Base-by-base conservation (phyloP, 1,284 basidiomycete species). In the Cerioporus squamosus region DNA sequence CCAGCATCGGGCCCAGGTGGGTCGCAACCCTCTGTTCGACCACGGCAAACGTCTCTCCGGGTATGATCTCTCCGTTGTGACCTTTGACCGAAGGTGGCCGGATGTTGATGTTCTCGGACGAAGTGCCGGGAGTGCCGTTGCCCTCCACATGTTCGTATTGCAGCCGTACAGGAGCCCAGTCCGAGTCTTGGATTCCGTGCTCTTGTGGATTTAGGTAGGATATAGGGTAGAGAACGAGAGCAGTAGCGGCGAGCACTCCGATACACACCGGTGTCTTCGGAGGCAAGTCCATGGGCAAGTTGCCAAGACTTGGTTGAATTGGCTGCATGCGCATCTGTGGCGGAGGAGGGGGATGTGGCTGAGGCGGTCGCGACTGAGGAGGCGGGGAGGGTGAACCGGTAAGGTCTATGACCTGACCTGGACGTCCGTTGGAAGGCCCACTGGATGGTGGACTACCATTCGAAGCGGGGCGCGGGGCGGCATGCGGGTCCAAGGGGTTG, bases 191-290 rank as follows among this genome's bases (percentile, higher is more conserved):
- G 3, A 62, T 70, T 49, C 71, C 66, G 49, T 74, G 72, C 66
- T 81, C 77, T 56, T 81, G 82, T 7, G 81, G 75, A 29, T 81
- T 71, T 20, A 93, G 77, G 68, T 94, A 95, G 22, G 81, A 70
- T n/a, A 90, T 83, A 3, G 93, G 94, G 74, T 95, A 95, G 8
- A 96, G 80, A 54, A 97, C 88, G 46, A 97, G 83, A 4, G 93
- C 94, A 15, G 89, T 91, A 9, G 89, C 88, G 43, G 82, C 80
- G 49, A 97, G 79, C 53, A 93, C 90, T 2, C 95, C 95, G 57
- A 97, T 95, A 72, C 95, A 97, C 46, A 97, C 85, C 14, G 90
- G 88, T 0, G 89, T 90, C 75, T 87, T 90, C 10, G 86, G 87
- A 12, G 87, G 80, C 22, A 91, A 73, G 52, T 89, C 84, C 40